Evolutionary conservation across 208 protist genomes (phyloP).

Genomic region (Acanthamoeba triangularis): DNA sequence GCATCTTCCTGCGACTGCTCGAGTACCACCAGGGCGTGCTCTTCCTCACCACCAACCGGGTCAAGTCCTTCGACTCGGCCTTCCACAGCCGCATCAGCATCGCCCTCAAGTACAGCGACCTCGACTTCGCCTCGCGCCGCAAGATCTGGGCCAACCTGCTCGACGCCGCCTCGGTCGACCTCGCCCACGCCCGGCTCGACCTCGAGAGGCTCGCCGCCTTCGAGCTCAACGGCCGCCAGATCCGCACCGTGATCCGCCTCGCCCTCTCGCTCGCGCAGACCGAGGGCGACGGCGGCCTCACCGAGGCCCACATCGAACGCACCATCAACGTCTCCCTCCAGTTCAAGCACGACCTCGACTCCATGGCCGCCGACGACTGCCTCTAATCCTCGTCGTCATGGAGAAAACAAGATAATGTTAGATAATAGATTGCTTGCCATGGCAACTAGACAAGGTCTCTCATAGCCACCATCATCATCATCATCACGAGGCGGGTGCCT

Average conservation of each 20-base stretch:
- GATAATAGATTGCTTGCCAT: no score
- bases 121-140: conserved; percentile 24
- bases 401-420: no score
- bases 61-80: conserved; percentile 83
- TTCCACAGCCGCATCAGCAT: conserved; percentile 83
- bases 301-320: not conserved
- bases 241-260: conserved; percentile 78
- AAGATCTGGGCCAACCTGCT: conserved; percentile 81
- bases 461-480: no score
- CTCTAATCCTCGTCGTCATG: no score
- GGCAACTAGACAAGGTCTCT: no score
- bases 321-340: not conserved
- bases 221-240: conserved; percentile 78
- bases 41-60: conserved; percentile 87
- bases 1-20: conserved; percentile 84
- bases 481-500: no score
- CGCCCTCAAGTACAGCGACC: conserved; percentile 79
- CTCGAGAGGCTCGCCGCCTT: not conserved
- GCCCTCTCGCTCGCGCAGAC: conserved; percentile 60
- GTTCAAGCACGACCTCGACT: conserved; percentile 19
- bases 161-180: not conserved
- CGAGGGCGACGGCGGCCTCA: conserved; percentile 26
- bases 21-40: conserved; percentile 86
- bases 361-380: not conserved
- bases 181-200: not conserved